A percentile compares a stretch with the other conserved stretches of the same genome.
These are phyloP conservation scores for Haplosporangium sp. DNA, from an alignment of 371 early-diverging fungal genomes.

Conservation along the genomic window DNA sequence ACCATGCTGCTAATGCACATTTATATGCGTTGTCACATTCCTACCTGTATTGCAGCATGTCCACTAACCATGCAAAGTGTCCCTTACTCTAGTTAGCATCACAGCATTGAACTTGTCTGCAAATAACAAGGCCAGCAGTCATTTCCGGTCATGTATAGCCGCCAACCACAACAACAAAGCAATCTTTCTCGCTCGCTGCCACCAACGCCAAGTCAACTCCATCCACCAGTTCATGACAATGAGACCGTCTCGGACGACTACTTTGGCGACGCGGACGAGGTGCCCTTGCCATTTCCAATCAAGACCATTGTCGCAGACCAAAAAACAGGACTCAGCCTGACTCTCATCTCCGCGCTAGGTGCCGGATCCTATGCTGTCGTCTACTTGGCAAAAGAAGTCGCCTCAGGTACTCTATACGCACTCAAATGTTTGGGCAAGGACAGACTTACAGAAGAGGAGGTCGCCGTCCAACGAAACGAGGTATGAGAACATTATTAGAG, in stretches of 20 bases:
- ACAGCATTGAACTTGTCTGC: not conserved
- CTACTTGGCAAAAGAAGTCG: constrained; percentile 66
- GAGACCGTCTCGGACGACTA: constrained; percentile 59
- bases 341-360: constrained; percentile 70
- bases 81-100: not conserved
- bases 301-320: constrained; percentile 63
- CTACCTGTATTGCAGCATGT: no score
- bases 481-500: constrained; percentile 26
- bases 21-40: no score
- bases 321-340: constrained; percentile 50
- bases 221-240: constrained; percentile 34
- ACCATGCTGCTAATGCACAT: no score
- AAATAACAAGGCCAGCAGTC: not conserved
- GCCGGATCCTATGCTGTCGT: constrained; percentile 80
- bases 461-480: constrained; percentile 69
- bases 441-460: constrained; percentile 64
- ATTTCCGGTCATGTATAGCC: constrained; percentile 31
- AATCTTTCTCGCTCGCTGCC: constrained; percentile 49
- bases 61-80: no score
- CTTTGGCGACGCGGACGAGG: constrained; percentile 51
- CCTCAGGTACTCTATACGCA: constrained; percentile 64
- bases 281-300: constrained; percentile 62
- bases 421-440: constrained; percentile 74
- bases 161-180: constrained; percentile 34
- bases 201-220: constrained; percentile 51